Evolutionary conservation across 108 stramenopile genomes (phyloP).

Genomic region (Fragilariopsis cylindrus): DNA sequence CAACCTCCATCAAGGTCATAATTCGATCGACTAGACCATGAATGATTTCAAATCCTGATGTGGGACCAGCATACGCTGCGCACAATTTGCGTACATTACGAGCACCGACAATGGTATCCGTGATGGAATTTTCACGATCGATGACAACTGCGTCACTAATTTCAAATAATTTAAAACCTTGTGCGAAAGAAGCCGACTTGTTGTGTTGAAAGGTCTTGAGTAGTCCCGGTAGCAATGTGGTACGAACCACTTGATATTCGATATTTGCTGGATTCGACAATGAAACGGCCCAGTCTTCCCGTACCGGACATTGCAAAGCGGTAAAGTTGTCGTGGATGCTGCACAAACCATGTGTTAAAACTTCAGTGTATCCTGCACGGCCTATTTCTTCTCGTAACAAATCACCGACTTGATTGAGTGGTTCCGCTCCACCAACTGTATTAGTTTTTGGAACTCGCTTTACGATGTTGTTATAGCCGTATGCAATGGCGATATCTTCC

Average conservation of each 20-base stretch:
- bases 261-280: constrained; percentile 96
- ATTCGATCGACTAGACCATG: constrained; percentile 97
- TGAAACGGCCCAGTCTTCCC: constrained; percentile 72
- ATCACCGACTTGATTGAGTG: constrained; percentile 77
- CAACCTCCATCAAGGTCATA: constrained; percentile 93
- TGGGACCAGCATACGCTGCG: constrained; percentile 92
- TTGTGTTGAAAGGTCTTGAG: constrained; percentile 96
- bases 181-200: constrained; percentile 73
- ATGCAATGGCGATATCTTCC: constrained; percentile 99
- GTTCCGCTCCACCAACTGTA: constrained; percentile 33
- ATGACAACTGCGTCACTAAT: constrained; percentile 93
- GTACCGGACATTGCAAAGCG: constrained; percentile 63
- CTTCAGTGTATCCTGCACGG: constrained; percentile 92
- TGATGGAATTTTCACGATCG: constrained; percentile 82
- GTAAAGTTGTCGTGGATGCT: constrained; percentile 93
- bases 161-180: constrained; percentile 92
- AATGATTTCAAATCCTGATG: constrained; percentile 97
- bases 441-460: constrained; percentile 63
- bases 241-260: constrained; percentile 97
- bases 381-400: constrained; percentile 96
- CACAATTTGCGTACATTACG: constrained; percentile 85
- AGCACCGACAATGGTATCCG: constrained; percentile 92
- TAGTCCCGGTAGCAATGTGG: constrained; percentile 93
- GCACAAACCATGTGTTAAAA: constrained; percentile 91
- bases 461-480: constrained; percentile 98